Evolutionary conservation across 345 rosid species (phyloP).

Genomic region (Linum tenue): DNA sequence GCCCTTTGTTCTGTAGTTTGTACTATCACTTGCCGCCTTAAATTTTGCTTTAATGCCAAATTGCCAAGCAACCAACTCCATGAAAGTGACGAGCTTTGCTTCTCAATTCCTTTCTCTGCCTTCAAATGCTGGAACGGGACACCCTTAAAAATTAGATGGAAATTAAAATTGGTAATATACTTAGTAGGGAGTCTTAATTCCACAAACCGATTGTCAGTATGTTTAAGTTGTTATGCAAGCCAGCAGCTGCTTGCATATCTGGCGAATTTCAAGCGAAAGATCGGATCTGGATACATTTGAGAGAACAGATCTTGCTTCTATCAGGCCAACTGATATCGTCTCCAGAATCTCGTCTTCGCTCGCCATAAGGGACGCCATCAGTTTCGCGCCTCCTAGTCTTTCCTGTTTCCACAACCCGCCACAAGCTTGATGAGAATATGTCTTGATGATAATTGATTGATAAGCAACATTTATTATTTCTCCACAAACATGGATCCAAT

Average conservation of each 20-base stretch:
- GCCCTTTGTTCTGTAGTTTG: no score
- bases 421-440: not conserved
- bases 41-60: no score
- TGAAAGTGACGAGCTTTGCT: no score
- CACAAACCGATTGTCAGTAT: not conserved
- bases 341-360: conserved; percentile 61
- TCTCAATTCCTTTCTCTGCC: no score
- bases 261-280: conserved; percentile 43
- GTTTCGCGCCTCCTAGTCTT: conserved; percentile 73
- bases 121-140: no score
- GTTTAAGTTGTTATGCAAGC: conserved; percentile 36
- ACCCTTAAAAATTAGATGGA: no score
- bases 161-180: not conserved
- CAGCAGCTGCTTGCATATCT: conserved; percentile 50
- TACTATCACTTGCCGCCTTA: no score
- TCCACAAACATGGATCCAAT: not conserved
- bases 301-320: conserved; percentile 62
- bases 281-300: conserved; percentile 41
- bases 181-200: not conserved
- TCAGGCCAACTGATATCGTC: conserved; percentile 55
- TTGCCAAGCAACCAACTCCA: no score
- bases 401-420: conserved; percentile 33
- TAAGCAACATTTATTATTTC: not conserved
- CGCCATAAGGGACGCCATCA: conserved; percentile 74
- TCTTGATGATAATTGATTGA: no score